Evolutionary conservation across 257 asterid species (phyloP).

Genomic region (Nicotiana attenuata): DNA sequence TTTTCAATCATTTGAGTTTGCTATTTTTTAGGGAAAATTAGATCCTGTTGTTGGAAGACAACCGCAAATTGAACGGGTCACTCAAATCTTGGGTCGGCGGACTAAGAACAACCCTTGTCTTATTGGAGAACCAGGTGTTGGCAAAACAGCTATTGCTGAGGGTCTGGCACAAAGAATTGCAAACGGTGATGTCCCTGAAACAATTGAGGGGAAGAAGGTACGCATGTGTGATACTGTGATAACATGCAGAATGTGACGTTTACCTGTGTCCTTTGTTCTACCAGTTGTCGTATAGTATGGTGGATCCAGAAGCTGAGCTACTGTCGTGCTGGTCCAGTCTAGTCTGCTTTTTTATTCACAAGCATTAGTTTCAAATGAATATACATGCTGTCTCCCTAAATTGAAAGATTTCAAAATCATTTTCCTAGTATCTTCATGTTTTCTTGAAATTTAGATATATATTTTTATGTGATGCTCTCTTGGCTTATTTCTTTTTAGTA

Average conservation of each 20-base stretch:
- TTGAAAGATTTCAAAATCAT: not conserved
- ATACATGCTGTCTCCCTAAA: not conserved
- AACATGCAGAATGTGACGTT: not conserved
- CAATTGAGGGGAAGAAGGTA: conserved; percentile 96
- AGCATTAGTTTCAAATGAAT: not conserved
- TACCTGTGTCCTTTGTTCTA: not conserved
- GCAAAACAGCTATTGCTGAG: conserved; percentile 98
- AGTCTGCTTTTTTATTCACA: not conserved
- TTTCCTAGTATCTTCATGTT: not conserved
- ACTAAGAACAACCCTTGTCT: conserved; percentile 98
- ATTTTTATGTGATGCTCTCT: not conserved
- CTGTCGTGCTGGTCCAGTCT: not conserved
- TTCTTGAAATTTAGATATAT: not conserved
- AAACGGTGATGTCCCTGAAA: conserved; percentile 93
- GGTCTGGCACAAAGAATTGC: conserved; percentile 98
- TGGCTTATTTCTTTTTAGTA: not conserved
- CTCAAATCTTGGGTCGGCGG: conserved; percentile 94
- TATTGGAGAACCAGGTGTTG: conserved; percentile 99
- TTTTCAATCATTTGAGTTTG: conserved; percentile 6
- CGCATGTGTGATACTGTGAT: not conserved
- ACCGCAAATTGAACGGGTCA: conserved; percentile 89
- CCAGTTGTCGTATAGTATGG: not conserved
- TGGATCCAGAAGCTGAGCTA: not conserved
- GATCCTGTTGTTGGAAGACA: conserved; percentile 98
- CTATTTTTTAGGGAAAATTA: conserved; percentile 65